A percentile compares a stretch with the other conserved stretches of the same genome.
Conservation (phyloP, 768 basidiomycete genomes). For the Suillus americanus region DNA sequence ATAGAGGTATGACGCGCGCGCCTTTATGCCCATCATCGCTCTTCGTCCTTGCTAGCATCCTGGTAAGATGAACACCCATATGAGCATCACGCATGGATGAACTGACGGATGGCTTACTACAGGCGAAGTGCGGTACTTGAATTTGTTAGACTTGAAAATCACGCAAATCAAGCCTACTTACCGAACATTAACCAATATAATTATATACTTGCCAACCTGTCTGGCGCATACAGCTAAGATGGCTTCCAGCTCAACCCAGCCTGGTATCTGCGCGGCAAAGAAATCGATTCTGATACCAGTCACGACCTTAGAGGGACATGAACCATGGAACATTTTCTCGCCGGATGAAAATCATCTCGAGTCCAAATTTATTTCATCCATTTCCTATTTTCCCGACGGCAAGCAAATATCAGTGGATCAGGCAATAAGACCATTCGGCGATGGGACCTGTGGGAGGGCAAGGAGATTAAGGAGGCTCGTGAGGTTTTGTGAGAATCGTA, state of each 20-base stretch:
- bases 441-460: no score
- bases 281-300: background rate
- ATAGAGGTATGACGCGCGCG: background rate
- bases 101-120: background rate
- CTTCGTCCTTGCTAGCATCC: background rate
- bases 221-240: background rate
- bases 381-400: no score
- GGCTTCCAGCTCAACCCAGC: background rate
- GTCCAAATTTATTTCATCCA: background rate
- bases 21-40: background rate
- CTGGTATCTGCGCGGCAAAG: background rate
- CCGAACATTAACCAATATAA: background rate
- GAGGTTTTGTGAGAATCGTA: no score
- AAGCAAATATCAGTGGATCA: no score
- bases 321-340: background rate
- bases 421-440: no score
- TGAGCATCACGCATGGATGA: background rate
- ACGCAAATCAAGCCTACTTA: background rate
- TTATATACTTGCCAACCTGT: background rate
- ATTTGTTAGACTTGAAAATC: background rate
- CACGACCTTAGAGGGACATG: background rate
- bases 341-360: rapidly evolving
- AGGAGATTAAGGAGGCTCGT: no score
- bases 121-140: background rate
- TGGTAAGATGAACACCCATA: background rate